Evolutionary conservation across 768 basidiomycete genomes (phyloP).

Genomic region (Mycena filopes): DNA sequence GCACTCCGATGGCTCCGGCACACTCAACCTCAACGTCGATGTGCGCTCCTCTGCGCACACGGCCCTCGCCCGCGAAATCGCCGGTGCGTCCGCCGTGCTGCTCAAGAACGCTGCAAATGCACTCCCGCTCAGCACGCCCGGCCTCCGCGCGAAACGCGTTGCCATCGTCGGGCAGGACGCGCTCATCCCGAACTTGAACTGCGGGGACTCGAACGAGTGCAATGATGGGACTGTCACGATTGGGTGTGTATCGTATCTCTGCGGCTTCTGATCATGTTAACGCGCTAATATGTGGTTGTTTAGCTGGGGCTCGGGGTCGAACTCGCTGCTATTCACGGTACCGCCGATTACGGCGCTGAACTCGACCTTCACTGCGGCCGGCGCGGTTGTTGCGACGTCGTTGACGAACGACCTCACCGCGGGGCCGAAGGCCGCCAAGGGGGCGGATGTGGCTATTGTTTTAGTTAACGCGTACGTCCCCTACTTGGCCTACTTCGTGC

Average conservation of each 20-base stretch:
- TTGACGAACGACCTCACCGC: slow-evolving; percentile 54
- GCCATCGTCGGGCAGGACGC: slow-evolving; percentile 73
- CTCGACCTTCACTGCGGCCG: slow-evolving; percentile 46
- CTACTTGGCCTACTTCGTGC: too few species aligned
- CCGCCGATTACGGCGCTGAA: slow-evolving; percentile 60
- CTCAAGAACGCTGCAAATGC: slow-evolving; percentile 69
- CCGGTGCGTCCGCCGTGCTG: slow-evolving; percentile 71
- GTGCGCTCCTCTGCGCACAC: slow-evolving; percentile 58
- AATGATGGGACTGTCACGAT: slow-evolving; percentile 70
- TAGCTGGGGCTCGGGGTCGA: slow-evolving; percentile 64
- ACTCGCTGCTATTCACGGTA: slow-evolving; percentile 55
- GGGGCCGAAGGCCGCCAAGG: slow-evolving; percentile 52
- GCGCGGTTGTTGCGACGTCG: slow-evolving; percentile 54
- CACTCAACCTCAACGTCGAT: slow-evolving; percentile 54
- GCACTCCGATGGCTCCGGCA: slow-evolving; percentile 55
- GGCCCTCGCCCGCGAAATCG: slow-evolving; percentile 69
- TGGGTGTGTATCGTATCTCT: slow-evolving; percentile 49
- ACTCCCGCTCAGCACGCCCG: slow-evolving; percentile 56
- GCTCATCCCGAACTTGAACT: slow-evolving; percentile 58
- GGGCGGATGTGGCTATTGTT: slow-evolving; percentile 68
- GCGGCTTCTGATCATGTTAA: neutral
- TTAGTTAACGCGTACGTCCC: slow-evolving; percentile 65
- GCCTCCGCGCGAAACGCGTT: slow-evolving; percentile 63
- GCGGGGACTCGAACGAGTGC: slow-evolving; percentile 61
- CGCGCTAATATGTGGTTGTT: neutral